Conservation (phyloP, 805 yeast genomes). For the Yamadazyma philogaea region DNA sequence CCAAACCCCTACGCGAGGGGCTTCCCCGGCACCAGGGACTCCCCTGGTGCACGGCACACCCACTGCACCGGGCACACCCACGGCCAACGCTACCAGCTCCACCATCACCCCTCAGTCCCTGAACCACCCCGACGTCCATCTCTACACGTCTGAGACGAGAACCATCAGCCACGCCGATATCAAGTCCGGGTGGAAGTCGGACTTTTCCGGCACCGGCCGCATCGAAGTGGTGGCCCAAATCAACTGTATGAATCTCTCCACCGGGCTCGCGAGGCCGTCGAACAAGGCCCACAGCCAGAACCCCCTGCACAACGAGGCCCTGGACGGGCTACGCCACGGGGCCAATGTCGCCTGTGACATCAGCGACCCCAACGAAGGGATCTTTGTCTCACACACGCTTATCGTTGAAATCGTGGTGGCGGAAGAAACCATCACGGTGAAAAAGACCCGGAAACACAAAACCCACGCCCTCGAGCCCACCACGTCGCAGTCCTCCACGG, state of each 20-base stretch:
- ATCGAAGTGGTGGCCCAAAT: constrained; percentile 78
- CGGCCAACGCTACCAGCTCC: neutral
- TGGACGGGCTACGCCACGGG: constrained; percentile 28
- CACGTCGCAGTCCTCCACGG: constrained; percentile 15
- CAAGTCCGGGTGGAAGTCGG: constrained; percentile 94
- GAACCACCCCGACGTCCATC: constrained; percentile 16
- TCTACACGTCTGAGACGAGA: constrained; percentile 71
- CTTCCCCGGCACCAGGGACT: too few relatives aligned
- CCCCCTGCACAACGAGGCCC: constrained; percentile 20
- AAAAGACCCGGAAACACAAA: constrained; percentile 4
- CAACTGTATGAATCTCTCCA: constrained; percentile 54
- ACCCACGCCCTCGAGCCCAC: constrained; percentile 23
- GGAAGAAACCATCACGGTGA: constrained; percentile 66
- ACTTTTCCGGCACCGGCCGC: constrained; percentile 72
- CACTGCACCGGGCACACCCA: too few relatives aligned
- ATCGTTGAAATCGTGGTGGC: constrained; percentile 91
- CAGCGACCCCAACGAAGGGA: constrained; percentile 76
- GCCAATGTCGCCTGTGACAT: constrained; percentile 75
- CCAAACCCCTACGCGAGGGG: too few relatives aligned
- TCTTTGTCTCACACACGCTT: constrained; percentile 70
- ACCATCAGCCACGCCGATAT: constrained; percentile 76
- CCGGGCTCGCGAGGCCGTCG: constrained; percentile 48
- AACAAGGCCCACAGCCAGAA: constrained; percentile 43
- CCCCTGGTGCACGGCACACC: too few relatives aligned
- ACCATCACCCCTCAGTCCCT: neutral